phyloP scores from a whole-genome alignment of 768 basidiomycete genomes.

The Leccinum obscurum region DNA sequence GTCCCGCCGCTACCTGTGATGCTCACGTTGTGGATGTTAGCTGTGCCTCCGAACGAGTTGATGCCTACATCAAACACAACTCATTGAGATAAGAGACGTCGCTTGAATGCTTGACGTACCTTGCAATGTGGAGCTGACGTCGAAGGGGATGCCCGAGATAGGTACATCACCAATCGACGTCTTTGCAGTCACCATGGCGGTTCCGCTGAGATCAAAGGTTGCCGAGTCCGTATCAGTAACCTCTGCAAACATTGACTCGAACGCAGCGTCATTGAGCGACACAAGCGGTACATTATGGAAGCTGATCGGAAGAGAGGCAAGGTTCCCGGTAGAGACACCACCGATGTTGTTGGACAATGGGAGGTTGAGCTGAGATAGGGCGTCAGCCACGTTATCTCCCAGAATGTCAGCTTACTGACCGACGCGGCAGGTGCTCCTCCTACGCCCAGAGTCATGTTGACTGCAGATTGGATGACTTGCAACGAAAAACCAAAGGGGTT shows the following conservation, averaged over 20 bases:
- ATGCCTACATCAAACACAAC: constrained; percentile 43
- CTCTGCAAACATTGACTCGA: constrained; percentile 55
- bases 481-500: constrained; percentile 79
- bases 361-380: constrained; percentile 44
- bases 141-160: constrained; percentile 63
- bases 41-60: constrained; percentile 54
- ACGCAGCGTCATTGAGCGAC: constrained; percentile 55
- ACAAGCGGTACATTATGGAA: constrained; percentile 58
- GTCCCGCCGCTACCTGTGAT: constrained; percentile 65
- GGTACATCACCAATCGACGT: constrained; percentile 67
- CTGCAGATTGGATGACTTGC: constrained; percentile 56
- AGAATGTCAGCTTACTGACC: constrained; percentile 34
- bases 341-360: constrained; percentile 50
- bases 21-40: constrained; percentile 53
- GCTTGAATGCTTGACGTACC: constrained; percentile 35
- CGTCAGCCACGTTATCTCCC: neutral
- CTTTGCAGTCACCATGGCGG: constrained; percentile 56
- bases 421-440: constrained; percentile 52
- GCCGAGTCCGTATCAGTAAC: constrained; percentile 52
- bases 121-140: constrained; percentile 55
- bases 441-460: constrained; percentile 52
- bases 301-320: constrained; percentile 56
- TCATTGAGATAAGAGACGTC: neutral
- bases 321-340: constrained; percentile 69
- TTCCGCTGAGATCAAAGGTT: constrained; percentile 52